phyloP scores from a whole-genome alignment of 495 filamentous ascomycete genomes.

The Lindgomyces ingoldianus region DNA sequence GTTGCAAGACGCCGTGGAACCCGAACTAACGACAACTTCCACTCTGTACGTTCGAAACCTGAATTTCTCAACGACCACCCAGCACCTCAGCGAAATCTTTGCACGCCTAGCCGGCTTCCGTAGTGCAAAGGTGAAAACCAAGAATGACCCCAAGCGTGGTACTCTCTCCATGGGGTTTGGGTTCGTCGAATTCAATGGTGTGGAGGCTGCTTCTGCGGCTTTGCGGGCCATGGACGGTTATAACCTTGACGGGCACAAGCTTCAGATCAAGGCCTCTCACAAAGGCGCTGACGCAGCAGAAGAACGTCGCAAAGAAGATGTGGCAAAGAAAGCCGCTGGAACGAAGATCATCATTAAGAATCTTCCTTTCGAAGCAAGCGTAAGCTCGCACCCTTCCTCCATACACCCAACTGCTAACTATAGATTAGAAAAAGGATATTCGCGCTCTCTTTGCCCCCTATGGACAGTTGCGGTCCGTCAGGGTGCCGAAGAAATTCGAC shows the following conservation, averaged over 20 bases:
- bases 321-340: constrained; percentile 69
- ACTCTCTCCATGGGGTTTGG: constrained; percentile 50
- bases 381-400: constrained; percentile 4
- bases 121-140: constrained; percentile 76
- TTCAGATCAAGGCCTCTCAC: constrained; percentile 81
- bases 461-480: constrained; percentile 86
- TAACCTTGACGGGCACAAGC: constrained; percentile 78
- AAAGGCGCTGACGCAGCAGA: constrained; percentile 83
- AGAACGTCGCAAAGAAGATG: constrained; percentile 76
- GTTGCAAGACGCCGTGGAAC: constrained; percentile 52
- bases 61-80: constrained; percentile 83
- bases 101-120: constrained; percentile 67
- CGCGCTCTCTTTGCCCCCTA: constrained; percentile 81
- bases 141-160: constrained; percentile 80
- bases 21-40: constrained; percentile 60
- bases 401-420: not conserved
- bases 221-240: constrained; percentile 82
- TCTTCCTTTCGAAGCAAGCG: constrained; percentile 85
- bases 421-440: constrained; percentile 73
- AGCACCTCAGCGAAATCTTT: constrained; percentile 71
- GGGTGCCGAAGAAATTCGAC: constrained; percentile 93
- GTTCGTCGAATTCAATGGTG: constrained; percentile 84
- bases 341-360: constrained; percentile 99
- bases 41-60: constrained; percentile 93
- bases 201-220: constrained; percentile 74